A percentile compares a stretch with the other conserved stretches of the same genome.
Conservation (phyloP, 768 basidiomycete genomes). For the Mycena sanguinolenta region DNA sequence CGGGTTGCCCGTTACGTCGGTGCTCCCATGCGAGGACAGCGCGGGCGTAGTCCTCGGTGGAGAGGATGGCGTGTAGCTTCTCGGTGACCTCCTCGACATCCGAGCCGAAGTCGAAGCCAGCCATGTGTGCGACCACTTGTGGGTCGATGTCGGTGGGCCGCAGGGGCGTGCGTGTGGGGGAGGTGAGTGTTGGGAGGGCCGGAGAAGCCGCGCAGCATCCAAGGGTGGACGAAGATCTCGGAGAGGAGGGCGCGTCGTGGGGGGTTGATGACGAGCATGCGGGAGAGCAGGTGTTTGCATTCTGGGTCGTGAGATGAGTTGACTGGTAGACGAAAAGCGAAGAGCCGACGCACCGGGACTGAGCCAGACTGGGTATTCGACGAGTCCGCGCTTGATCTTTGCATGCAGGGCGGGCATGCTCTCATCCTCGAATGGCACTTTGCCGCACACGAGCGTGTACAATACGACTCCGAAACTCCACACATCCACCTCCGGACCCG, state of each 20-base stretch:
- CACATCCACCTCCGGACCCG: constrained; percentile 97
- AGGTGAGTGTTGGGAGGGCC: constrained; percentile 88
- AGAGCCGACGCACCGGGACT: constrained; percentile 77
- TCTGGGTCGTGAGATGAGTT: constrained; percentile 62
- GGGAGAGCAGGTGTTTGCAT: constrained; percentile 92
- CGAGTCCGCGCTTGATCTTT: constrained; percentile 97
- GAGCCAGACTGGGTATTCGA: constrained; percentile 98
- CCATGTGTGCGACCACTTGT: constrained; percentile 90
- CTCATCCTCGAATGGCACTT: constrained; percentile 99
- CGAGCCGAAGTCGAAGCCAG: constrained; percentile 95
- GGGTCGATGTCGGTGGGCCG: constrained; percentile 90
- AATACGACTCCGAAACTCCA: constrained; percentile 99
- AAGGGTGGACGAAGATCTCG: constrained; percentile 89
- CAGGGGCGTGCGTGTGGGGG: constrained; percentile 88
- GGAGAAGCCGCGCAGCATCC: constrained; percentile 92
- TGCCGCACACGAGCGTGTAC: constrained; percentile 98
- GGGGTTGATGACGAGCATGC: constrained; percentile 98
- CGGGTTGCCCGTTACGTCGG: constrained; percentile 52
- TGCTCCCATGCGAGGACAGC: constrained; percentile 87
- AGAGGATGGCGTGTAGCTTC: constrained; percentile 80
- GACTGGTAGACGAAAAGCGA: neutral
- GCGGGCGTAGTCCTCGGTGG: constrained; percentile 81
- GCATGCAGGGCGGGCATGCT: constrained; percentile 99
- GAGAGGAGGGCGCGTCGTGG: constrained; percentile 80
- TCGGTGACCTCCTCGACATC: constrained; percentile 81